Percentiles rank a stretch among this genome's conserved stretches.
These are phyloP conservation scores for Beauveria caledonica DNA, from an alignment of 2,329 filamentous ascomycete genomes.

Conservation along the genomic window DNA sequence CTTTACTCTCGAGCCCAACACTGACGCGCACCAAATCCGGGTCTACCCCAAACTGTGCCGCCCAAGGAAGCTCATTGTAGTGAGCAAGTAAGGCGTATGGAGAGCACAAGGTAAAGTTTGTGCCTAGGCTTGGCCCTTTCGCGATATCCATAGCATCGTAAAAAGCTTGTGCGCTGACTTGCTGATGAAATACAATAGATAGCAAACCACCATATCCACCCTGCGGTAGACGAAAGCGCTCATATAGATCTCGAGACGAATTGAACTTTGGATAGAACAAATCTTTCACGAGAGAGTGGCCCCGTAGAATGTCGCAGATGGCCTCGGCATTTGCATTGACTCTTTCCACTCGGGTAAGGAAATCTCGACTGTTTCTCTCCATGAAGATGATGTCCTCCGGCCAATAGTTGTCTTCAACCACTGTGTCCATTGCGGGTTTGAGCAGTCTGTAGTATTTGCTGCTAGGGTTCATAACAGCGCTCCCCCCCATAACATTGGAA, in stretches of 20 bases:
- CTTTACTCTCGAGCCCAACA: conserved; percentile 76
- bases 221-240: conserved; percentile 61
- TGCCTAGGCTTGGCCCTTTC: conserved; percentile 91
- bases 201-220: conserved; percentile 88
- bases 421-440: conserved; percentile 54
- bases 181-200: conserved; percentile 69
- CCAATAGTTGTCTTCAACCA: conserved; percentile 90
- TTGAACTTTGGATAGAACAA: conserved; percentile 84
- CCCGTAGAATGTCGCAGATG: conserved; percentile 63
- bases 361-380: conserved; percentile 93
- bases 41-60: conserved; percentile 70
- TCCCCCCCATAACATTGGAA: conserved; percentile 96
- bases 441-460: conserved; percentile 61
- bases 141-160: conserved; percentile 80
- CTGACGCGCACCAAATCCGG: conserved; percentile 76
- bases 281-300: conserved; percentile 57
- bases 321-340: conserved; percentile 81
- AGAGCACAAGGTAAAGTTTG: conserved; percentile 89
- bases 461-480: conserved; percentile 55
- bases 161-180: conserved; percentile 66
- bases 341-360: conserved; percentile 69
- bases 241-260: conserved; percentile 63
- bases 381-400: conserved; percentile 89
- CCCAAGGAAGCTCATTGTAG: conserved; percentile 89
- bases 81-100: conserved; percentile 91